Percentiles rank a stretch among this genome's conserved stretches.
Conservation (phyloP, 2,329 filamentous ascomycete genomes). For the Fusarium sp. region DNA sequence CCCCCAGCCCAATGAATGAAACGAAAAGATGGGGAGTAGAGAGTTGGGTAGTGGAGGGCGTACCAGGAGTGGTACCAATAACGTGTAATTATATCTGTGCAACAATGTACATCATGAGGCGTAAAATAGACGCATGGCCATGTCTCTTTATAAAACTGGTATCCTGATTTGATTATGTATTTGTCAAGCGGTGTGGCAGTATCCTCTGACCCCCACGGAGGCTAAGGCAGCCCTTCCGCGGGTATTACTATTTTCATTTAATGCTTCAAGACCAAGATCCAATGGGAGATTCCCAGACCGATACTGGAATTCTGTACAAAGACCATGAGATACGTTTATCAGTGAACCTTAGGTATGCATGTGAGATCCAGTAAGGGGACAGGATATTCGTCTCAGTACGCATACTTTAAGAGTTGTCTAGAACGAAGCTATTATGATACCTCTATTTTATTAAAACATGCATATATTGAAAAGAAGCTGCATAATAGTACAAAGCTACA, state of each 20-base stretch:
- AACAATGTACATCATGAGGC: slow-evolving; percentile 52
- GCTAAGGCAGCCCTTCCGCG: background rate
- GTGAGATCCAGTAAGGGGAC: too few species aligned
- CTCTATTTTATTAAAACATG: too few species aligned
- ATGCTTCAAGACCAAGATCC: background rate
- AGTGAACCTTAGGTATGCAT: too few species aligned
- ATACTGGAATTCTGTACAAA: too few species aligned
- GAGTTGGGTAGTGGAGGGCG: slow-evolving; percentile 30
- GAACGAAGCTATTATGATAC: background rate
- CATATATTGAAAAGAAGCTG: background rate
- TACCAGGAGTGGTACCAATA: slow-evolving; percentile 37
- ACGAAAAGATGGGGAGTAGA: slow-evolving; percentile 5
- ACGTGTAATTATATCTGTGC: slow-evolving; percentile 53
- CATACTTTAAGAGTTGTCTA: too few species aligned
- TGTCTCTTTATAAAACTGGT: slow-evolving; percentile 26
- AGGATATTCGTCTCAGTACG: background rate
- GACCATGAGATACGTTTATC: too few species aligned
- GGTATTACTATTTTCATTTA: background rate
- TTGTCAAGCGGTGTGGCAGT: background rate
- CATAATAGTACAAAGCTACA: background rate
- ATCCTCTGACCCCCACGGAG: background rate
- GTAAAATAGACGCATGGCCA: slow-evolving; percentile 48
- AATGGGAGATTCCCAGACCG: background rate
- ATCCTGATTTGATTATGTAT: background rate
- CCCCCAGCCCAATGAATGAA: slow-evolving; percentile 38